Evolutionary conservation across 208 protist species (phyloP), one percentile per base, ranked within the genome.

Genomic region (Leishmania arabica): DNA sequence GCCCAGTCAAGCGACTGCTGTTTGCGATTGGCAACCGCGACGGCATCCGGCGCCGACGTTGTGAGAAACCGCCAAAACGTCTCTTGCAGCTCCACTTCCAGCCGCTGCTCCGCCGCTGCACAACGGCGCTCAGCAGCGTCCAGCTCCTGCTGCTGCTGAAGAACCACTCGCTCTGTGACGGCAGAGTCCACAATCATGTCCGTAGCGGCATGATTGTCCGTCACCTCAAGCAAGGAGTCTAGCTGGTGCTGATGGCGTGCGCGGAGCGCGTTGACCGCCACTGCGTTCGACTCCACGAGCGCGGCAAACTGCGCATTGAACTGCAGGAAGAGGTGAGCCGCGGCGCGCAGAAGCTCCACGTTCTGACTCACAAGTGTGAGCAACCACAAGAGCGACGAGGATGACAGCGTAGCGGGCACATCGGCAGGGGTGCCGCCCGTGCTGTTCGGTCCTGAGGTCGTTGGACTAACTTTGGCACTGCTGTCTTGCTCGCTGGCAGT

Each of bases 151-250:
- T 95, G 82, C 77, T 97, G 93, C 60, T 88, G 84, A 54, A 91
- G 82, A 9, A 97, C 88, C 72, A 95, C 80, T 9, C 78, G 77
- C 75, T 92, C 80, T 65, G 91, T 94, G 9, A 95, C 77, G 21
- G 87, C 81, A 21, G 88, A 89, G 78, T 89, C 87, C 21, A 97
- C 92, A n/a, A 96, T 86, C 84, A 95, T 90, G 74, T 91, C 85
- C 5, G 62, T 37, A 49, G 45, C 70, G 4, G 87, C 79, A 49
- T 85, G 84, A n/a, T 54, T 79, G 78, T 86, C 86, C 21, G 84
- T 80, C n/a, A 91, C 88, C 69, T 95, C 90, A 4, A 97, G 75
- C 15, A 97, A 70, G 42, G 88, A 83, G 15, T 80, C 75, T 0
- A 97, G 84, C 80, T 95, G 89, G 64, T 85, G 65, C 62, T 91